A percentile compares a stretch with the other conserved stretches of the same genome.
Conservation (phyloP, 2,329 filamentous ascomycete species). For the Fonsecaea pedrosoi region DNA sequence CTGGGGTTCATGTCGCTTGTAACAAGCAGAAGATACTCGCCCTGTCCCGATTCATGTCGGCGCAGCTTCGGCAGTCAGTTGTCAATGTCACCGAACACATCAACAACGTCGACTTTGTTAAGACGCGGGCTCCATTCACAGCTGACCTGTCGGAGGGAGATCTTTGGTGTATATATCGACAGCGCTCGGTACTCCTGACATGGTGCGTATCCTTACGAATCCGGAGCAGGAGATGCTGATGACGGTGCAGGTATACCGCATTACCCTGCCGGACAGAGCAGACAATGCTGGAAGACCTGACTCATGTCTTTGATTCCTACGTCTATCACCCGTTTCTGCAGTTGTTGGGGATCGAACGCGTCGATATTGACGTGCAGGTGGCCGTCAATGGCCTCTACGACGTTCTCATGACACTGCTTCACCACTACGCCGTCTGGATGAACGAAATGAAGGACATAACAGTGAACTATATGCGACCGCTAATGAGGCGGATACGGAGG, state of each 20-base stretch:
- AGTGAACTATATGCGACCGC: constrained; percentile 30
- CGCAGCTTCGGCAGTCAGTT: constrained; percentile 14
- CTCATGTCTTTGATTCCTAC: constrained; percentile 34
- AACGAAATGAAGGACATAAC: constrained; percentile 30
- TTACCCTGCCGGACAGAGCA: constrained; percentile 33
- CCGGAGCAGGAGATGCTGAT: constrained; percentile 15
- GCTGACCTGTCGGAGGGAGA: constrained; percentile 29
- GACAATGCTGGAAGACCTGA: constrained; percentile 24
- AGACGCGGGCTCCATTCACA: constrained; percentile 34
- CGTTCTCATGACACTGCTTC: constrained; percentile 27
- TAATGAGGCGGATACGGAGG: constrained; percentile 27
- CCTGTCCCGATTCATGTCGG: constrained; percentile 14
- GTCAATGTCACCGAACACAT: constrained; percentile 30
- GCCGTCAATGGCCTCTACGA: constrained; percentile 32
- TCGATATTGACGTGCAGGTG: constrained; percentile 19
- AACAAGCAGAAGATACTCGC: constrained; percentile 19
- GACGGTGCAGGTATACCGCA: constrained; percentile 29
- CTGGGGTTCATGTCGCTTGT: neutral
- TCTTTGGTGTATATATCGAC: constrained; percentile 37
- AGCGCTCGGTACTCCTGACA: constrained; percentile 33
- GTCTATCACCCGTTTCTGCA: constrained; percentile 36
- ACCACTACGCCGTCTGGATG: constrained; percentile 35
- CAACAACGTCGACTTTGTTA: constrained; percentile 30
- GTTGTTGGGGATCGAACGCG: constrained; percentile 1
- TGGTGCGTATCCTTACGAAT: constrained; percentile 20